Conservation (phyloP, 2,329 filamentous ascomycete genomes). For the Pseudogymnoascus sp. region DNA sequence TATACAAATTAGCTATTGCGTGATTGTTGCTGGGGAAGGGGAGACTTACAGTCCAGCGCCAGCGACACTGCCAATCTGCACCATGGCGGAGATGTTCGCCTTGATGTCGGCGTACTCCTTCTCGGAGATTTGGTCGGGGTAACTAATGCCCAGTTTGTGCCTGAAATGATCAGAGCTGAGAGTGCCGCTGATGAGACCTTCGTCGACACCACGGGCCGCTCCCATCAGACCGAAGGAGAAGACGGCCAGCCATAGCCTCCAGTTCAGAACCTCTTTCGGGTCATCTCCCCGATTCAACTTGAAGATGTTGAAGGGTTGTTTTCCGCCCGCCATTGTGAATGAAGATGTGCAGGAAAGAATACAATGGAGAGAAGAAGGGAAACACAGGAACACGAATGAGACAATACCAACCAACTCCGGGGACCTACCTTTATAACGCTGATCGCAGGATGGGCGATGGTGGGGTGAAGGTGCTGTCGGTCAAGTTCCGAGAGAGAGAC, state of each 20-base stretch:
- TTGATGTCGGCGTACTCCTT: slow-evolving; percentile 58
- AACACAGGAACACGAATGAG: not conserved
- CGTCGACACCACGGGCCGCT: slow-evolving; percentile 69
- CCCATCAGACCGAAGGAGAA: slow-evolving; percentile 67
- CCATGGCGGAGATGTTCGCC: slow-evolving; percentile 73
- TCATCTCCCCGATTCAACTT: slow-evolving; percentile 54
- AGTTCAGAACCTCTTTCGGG: slow-evolving; percentile 65
- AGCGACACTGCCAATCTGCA: slow-evolving; percentile 67
- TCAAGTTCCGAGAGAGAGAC: not conserved
- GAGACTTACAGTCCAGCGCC: slow-evolving; percentile 52
- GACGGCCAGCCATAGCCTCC: slow-evolving; percentile 70
- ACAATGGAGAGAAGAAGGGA: not conserved
- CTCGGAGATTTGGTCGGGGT: slow-evolving; percentile 33
- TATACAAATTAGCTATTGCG: not conserved
- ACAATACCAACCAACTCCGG: not conserved
- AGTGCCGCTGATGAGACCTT: slow-evolving; percentile 67
- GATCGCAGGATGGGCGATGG: not conserved
- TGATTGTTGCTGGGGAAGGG: not conserved
- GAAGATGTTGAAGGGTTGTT: slow-evolving; percentile 56
- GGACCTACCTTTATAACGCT: slow-evolving; percentile 1
- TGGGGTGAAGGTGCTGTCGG: not conserved
- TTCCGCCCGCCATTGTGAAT: slow-evolving; percentile 40
- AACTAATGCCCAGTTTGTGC: slow-evolving; percentile 45
- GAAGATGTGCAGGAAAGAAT: not conserved
- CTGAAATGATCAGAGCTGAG: slow-evolving; percentile 61